Evolutionary conservation across 345 rosid genomes (phyloP), one percentile per base, ranked within the genome.

Genomic region (Laguncularia racemosa): DNA sequence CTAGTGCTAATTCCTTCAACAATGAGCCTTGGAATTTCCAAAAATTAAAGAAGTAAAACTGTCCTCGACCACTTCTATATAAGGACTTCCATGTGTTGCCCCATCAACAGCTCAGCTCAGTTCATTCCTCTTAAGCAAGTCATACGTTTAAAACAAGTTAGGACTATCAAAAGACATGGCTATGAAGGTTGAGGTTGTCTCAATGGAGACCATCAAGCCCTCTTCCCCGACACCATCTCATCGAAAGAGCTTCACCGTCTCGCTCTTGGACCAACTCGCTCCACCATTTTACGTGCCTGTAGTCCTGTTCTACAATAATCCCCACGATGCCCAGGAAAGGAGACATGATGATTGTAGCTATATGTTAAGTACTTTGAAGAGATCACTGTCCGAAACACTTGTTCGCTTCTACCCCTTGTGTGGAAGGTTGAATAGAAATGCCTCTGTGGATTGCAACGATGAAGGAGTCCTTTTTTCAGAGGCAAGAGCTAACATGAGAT

Each of bases 141-240:
- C 28, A 23, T 23, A 23, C 0, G 28, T 23, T 23, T 23, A 23
- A 23, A 23, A 23, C 28, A 23, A 23, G 4, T 23, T 23, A 23
- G 28, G 5, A 23, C 5, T 6, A 23, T 23, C 28, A 23, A 23
- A 23, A 1, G 21, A 21, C 26, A 60, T 51, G 64, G 40, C 56
- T 11, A 46, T 62, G 46, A 26, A 53, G 23, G 52, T 62, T 7
- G 45, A 62, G 18, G 40, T 15, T 11, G 26, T 62, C 16, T 53
- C 58, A 16, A 8, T 17, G 12, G 67, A 63, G 23, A 63, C 55
- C 14, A 20, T 63, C 45, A 63, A 55, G 38, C 67, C 67, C 14
- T 54, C 53, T 13, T 46, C 55, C 46, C 59, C 60, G 26, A 54
- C 51, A 5, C 46, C 59, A 23, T 23, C 28, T 23, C 28, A 23